Evolutionary conservation across 2,329 filamentous ascomycete genomes (phyloP), one percentile per base, ranked within the genome.

Genomic region (Cladosporium sphaerospermum): DNA sequence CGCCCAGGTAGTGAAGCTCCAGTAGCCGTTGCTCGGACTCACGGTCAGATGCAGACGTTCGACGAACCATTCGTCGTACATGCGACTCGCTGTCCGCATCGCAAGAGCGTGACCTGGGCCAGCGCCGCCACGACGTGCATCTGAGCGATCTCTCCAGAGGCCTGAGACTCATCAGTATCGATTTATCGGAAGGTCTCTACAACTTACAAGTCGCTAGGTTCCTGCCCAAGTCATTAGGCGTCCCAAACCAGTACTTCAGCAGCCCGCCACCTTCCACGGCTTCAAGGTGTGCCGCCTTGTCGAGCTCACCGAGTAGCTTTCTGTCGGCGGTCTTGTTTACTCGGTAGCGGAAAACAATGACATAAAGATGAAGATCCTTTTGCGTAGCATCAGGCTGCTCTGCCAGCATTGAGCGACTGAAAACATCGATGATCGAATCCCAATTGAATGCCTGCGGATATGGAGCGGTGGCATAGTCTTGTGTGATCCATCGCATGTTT

Each of bases 211-310:
- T 96, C 41, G 91, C 91, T 62, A 96, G 70, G 71, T 96, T 96
- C 64, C 82, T 77, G 57, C 85, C 78, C 48, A 86, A 76, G 41
- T 69, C 73, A 71, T 95, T 83, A 16, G 86, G 84, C 33, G 74
- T 76, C 2, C 89, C 89, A 69, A 95, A 96, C 89, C 91, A 96
- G 71, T 96, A 96, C 69, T 95, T 95, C 65, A 96, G 72, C 65
- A 96, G 80, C 0, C 89, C 89, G 5, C 90, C 90, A 62, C 83
- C 88, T 37, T 78, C 78, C 14, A 84, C 85, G 10, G 91, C 91
- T 68, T 96, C 90, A 19, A 80, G 77, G 67, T 96, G 90, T 6
- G 87, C 87, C 55, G 82, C 82, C 64, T 85, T 84, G 70, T 96
- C 91, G 32, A 96, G 77, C 23, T 78, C 76, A 39, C 84, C 84